phyloP scores from a whole-genome alignment of 768 basidiomycete genomes.

The Tremella yokohamensis region DNA sequence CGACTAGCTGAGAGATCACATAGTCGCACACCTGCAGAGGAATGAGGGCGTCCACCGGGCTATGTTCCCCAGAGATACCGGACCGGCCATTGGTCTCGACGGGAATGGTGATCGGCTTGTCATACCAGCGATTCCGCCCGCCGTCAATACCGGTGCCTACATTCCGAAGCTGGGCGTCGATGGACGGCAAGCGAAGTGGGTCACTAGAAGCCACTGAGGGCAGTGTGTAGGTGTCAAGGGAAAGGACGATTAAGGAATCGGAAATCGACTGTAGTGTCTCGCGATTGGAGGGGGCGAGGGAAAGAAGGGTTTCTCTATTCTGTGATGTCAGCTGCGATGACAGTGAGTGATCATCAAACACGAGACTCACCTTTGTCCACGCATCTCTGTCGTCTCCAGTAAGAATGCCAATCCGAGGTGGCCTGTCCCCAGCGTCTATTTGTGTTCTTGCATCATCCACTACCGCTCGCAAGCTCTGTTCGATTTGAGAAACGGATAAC shows the following conservation, averaged over 20 bases:
- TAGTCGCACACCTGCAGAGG: slow-evolving; percentile 85
- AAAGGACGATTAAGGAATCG: slow-evolving; percentile 72
- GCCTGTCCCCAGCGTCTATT: slow-evolving; percentile 57
- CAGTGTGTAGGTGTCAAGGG: slow-evolving; percentile 71
- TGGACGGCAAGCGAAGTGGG: slow-evolving; percentile 48
- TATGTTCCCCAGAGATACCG: slow-evolving; percentile 85
- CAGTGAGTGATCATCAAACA: slow-evolving; percentile 2
- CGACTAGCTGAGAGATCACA: slow-evolving; percentile 66
- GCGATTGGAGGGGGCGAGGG: slow-evolving; percentile 65
- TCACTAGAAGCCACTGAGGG: slow-evolving; percentile 37
- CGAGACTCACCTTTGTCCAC: slow-evolving; percentile 67
- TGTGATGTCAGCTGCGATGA: slow-evolving; percentile 42
- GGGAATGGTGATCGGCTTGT: slow-evolving; percentile 77
- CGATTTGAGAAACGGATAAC: slow-evolving; percentile 54
- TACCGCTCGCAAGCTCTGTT: slow-evolving; percentile 55
- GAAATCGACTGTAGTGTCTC: slow-evolving; percentile 63
- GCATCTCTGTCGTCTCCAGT: slow-evolving; percentile 75
- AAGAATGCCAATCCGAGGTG: slow-evolving; percentile 65
- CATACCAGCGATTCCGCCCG: slow-evolving; percentile 79
- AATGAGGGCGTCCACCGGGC: slow-evolving; percentile 81
- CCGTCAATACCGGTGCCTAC: slow-evolving; percentile 63
- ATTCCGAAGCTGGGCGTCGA: slow-evolving; percentile 73
- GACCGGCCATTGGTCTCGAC: slow-evolving; percentile 81
- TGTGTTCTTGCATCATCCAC: slow-evolving; percentile 62
- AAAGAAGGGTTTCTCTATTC: slow-evolving; percentile 70